Evolutionary conservation across 768 basidiomycete genomes (phyloP), one percentile per base, ranked within the genome.

Genomic region (Hysterangium stoloniferum): DNA sequence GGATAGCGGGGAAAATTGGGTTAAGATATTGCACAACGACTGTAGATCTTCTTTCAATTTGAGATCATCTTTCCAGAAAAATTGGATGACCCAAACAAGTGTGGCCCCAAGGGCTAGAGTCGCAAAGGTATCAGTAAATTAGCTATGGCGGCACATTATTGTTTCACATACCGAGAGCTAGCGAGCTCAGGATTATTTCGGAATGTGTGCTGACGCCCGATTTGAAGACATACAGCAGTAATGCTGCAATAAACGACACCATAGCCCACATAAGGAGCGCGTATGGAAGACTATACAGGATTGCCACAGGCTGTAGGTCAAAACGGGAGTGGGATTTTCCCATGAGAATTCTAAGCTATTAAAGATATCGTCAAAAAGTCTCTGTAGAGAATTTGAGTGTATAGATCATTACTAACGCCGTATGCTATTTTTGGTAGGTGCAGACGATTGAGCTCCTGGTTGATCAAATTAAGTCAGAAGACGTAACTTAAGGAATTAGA

Each of bases 211-310:
- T 33, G 12, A 45, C 28, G 12, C 44, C 44, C 12, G 44, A 45
- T 31, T 45, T 8, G 29, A 45, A 45, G 25, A 33, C 31, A 27
- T 24, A 45, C 28, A 45, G 29, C 22, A 45, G 44, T 20, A 45
- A 31, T 17, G 44, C 44, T 5, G 44, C 44, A 32, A 45, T 45
- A 32, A 29, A 45, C 13, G 44, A 31, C 3, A 19, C 19, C 44
- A 45, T 45, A 13, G 44, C 44, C 44, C 44, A 45, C 44, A 45
- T 45, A 15, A 45, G 29, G 44, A 32, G 33, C 7, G 44, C 44
- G 28, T 45, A 45, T 17, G 44, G 44, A 4, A 45, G 44, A 28
- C 44, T 45, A 19, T 45, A 45, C 31, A 45, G 19, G 29, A 45
- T 45, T 4, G 44, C 44, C 27, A 45, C 28, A 12, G 44, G 44